These are phyloP conservation scores for Bombardia bombarda DNA, from an alignment of 495 filamentous ascomycete species.

Conservation along the genomic window DNA sequence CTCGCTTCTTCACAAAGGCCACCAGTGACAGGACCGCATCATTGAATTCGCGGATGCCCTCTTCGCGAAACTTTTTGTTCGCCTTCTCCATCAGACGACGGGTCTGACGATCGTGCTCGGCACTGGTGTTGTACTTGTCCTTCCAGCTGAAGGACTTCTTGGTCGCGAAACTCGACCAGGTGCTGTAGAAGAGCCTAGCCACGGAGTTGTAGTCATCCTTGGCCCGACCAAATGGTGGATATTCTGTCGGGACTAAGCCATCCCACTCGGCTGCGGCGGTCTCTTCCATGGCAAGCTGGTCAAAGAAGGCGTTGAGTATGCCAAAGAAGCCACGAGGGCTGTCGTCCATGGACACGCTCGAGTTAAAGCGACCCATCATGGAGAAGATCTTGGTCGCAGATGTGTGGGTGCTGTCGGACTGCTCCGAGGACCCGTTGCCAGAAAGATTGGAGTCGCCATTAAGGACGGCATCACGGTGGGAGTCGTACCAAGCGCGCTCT, in stretches of 20 bases:
- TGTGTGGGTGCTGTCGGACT: slow-evolving; percentile 59
- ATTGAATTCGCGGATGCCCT: slow-evolving; percentile 81
- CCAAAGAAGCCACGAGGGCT: slow-evolving; percentile 74
- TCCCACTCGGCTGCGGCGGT: slow-evolving; percentile 61
- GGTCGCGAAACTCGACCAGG: slow-evolving; percentile 77
- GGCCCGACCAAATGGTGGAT: slow-evolving; percentile 72
- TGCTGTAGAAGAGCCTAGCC: slow-evolving; percentile 72
- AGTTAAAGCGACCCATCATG: slow-evolving; percentile 67
- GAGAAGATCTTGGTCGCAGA: slow-evolving; percentile 67
- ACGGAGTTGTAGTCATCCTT: slow-evolving; percentile 60
- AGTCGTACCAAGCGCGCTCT: slow-evolving; percentile 96
- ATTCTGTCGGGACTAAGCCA: slow-evolving; percentile 43
- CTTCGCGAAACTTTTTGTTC: slow-evolving; percentile 79
- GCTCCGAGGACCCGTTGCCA: slow-evolving; percentile 40
- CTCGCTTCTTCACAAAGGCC: slow-evolving; percentile 84
- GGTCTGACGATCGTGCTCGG: slow-evolving; percentile 78
- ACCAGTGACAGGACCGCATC: slow-evolving; percentile 83
- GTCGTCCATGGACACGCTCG: slow-evolving; percentile 70
- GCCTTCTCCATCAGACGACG: slow-evolving; percentile 91
- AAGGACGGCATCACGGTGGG: slow-evolving; percentile 79
- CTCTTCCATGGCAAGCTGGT: slow-evolving; percentile 76
- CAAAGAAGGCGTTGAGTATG: slow-evolving; percentile 65
- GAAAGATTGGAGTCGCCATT: slow-evolving; percentile 47
- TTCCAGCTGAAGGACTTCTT: slow-evolving; percentile 83
- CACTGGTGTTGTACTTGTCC: slow-evolving; percentile 69